Conservation (phyloP, 2,329 filamentous ascomycete genomes). For the Talaromyces sp. region DNA sequence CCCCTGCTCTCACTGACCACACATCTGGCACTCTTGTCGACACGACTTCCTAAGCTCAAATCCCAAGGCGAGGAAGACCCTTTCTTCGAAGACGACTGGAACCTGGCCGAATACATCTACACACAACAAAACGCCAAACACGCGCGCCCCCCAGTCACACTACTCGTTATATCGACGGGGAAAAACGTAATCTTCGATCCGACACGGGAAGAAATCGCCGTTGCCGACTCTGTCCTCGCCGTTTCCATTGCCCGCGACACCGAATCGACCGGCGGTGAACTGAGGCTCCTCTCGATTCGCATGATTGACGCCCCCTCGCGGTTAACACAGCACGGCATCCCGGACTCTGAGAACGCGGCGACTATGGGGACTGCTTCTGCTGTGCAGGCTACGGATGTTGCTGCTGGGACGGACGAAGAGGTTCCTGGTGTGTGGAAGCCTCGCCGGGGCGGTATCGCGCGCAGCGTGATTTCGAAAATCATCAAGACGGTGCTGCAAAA, state of each 20-base stretch:
- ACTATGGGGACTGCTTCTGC: constrained; percentile 36
- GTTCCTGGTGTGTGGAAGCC: constrained; percentile 75
- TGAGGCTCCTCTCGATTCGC: constrained; percentile 64
- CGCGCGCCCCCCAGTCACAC: constrained; percentile 68
- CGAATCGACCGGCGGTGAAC: constrained; percentile 17
- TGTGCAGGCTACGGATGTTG: constrained; percentile 40
- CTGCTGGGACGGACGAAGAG: constrained; percentile 51
- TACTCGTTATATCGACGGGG: constrained; percentile 82
- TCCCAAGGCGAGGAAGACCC: constrained; percentile 94
- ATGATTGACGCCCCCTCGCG: constrained; percentile 72
- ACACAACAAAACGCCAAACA: constrained; percentile 36
- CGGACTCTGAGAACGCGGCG: constrained; percentile 59
- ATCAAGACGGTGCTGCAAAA: constrained; percentile 70
- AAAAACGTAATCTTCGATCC: constrained; percentile 94
- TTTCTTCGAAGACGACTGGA: constrained; percentile 98
- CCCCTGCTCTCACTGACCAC: constrained; percentile 89
- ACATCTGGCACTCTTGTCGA: constrained; percentile 85
- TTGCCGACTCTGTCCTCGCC: constrained; percentile 84
- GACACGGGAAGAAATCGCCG: constrained; percentile 82
- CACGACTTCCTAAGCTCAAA: constrained; percentile 75
- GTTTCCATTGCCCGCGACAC: constrained; percentile 61
- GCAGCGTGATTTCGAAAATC: constrained; percentile 66
- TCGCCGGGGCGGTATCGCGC: constrained; percentile 76
- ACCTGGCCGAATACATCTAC: constrained; percentile 73
- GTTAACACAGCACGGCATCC: constrained; percentile 66